phyloP scores from a whole-genome alignment of 2,329 filamentous ascomycete genomes.

The Diaporthe sp. region DNA sequence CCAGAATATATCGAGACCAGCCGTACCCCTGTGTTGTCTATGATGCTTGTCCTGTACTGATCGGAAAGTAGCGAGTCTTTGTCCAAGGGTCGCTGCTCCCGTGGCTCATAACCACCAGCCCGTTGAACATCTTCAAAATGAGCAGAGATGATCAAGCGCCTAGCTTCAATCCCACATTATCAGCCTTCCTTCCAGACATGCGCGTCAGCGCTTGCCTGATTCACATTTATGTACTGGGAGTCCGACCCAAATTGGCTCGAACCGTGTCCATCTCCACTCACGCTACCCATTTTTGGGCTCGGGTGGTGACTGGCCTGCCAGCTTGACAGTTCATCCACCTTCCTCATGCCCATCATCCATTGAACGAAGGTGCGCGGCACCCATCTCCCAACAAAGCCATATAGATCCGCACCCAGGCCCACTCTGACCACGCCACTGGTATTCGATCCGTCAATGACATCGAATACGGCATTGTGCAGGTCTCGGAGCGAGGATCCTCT shows the following conservation, averaged over 20 bases:
- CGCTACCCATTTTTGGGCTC: constrained; percentile 48
- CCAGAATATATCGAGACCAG: not conserved
- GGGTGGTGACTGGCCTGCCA: constrained; percentile 59
- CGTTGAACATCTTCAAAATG: not conserved
- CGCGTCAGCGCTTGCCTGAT: constrained; percentile 57
- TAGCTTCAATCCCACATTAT: no score
- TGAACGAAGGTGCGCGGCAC: constrained; percentile 83
- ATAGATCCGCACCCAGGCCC: constrained; percentile 86
- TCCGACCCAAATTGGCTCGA: constrained; percentile 26
- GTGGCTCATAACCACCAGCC: not conserved
- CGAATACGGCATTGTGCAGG: constrained; percentile 90
- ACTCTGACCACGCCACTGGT: constrained; percentile 78
- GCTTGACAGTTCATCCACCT: constrained; percentile 68
- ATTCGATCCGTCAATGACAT: constrained; percentile 80
- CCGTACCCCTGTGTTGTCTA: not conserved
- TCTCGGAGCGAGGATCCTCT: constrained; percentile 81
- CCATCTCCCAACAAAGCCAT: constrained; percentile 87
- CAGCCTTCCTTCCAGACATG: constrained; percentile 62
- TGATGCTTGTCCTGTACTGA: not conserved
- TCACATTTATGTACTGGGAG: constrained; percentile 67
- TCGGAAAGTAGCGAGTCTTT: not conserved
- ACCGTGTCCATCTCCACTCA: constrained; percentile 44
- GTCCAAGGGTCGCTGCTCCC: not conserved
- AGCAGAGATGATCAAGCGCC: not conserved
- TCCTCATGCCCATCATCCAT: constrained; percentile 90